Evolutionary conservation across 1,284 basidiomycete genomes (phyloP).

Genomic region (Anthracocystis panici-leucophaei): DNA sequence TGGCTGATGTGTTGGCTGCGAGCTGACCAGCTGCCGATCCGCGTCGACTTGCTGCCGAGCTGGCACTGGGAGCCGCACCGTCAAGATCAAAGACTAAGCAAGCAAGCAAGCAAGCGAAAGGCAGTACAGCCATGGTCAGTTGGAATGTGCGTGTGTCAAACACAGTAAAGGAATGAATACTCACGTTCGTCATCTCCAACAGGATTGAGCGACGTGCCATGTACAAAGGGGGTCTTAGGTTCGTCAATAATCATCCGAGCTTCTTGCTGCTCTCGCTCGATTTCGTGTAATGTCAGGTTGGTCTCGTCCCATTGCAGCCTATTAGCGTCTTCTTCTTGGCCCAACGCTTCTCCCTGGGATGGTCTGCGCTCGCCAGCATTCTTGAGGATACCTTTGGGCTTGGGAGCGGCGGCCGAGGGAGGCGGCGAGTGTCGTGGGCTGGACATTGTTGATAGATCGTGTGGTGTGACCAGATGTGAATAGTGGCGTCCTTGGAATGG

Average conservation of each 20-base stretch:
- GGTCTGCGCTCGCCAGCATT: constrained; percentile 52
- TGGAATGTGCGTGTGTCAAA: no score
- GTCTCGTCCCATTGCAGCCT: constrained; percentile 67
- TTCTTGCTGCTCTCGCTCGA: constrained; percentile 61
- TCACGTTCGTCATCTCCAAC: constrained; percentile 61
- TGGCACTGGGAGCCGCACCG: constrained; percentile 27
- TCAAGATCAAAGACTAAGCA: constrained; percentile 59
- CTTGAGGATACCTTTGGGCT: constrained; percentile 67
- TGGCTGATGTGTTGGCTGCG: constrained; percentile 63
- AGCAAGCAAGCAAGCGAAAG: no score
- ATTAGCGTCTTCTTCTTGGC: constrained; percentile 36
- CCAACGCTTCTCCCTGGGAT: constrained; percentile 30
- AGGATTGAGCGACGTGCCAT: constrained; percentile 51
- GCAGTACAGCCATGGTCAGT: not conserved
- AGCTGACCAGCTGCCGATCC: constrained; percentile 54
- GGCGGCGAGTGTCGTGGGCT: constrained; percentile 63
- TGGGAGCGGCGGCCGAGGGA: constrained; percentile 62
- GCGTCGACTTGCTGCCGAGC: constrained; percentile 21
- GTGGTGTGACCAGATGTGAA: no score
- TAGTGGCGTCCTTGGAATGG: not conserved
- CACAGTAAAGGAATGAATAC: constrained; percentile 5
- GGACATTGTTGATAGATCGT: constrained; percentile 27
- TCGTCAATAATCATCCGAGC: constrained; percentile 69
- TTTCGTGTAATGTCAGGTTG: constrained; percentile 66
- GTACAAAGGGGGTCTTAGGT: constrained; percentile 69